Evolutionary conservation across 1,284 basidiomycete species (phyloP).

Genomic region (Cryptococcus hybrid): DNA sequence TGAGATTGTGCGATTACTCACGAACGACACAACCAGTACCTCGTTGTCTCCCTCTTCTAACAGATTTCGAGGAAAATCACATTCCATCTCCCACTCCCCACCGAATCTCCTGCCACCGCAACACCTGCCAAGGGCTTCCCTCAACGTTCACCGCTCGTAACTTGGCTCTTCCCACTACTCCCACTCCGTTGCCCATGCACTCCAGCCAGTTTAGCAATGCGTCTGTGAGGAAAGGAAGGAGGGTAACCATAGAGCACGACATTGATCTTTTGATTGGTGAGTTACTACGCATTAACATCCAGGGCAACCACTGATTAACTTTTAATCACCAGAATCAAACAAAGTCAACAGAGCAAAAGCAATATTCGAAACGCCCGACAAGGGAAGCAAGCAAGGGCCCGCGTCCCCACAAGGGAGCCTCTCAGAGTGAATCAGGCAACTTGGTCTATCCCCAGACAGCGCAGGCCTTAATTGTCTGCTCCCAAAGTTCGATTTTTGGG

Average conservation of each 20-base stretch:
- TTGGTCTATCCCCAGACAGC: conserved; percentile 19
- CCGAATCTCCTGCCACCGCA: conserved; percentile 7
- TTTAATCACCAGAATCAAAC: conserved; percentile 24
- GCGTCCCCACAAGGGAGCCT: conserved; percentile 11
- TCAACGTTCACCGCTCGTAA: conserved; percentile 37
- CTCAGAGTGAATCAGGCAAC: conserved; percentile 9
- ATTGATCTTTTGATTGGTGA: conserved; percentile 42
- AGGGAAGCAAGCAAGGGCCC: background rate
- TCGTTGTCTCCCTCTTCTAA: conserved; percentile 8
- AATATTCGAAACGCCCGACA: conserved; percentile 26
- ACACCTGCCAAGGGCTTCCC: conserved; percentile 18
- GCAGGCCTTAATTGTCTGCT: conserved; percentile 9
- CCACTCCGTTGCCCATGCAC: conserved; percentile 44
- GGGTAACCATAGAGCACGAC: conserved; percentile 49
- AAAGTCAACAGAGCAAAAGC: conserved; percentile 28
- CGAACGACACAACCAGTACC: conserved; percentile 14
- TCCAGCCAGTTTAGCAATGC: conserved; percentile 32
- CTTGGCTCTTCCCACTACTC: conserved; percentile 31
- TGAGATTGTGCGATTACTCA: conserved; percentile 39
- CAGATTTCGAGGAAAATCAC: conserved; percentile 14
- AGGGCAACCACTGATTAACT: background rate
- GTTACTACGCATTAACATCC: conserved; percentile 6
- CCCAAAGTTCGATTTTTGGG: background rate
- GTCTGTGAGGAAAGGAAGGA: conserved; percentile 31
- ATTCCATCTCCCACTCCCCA: conserved; percentile 17